These are phyloP conservation scores for Colletotrichum cereale DNA, from an alignment of 2,329 filamentous ascomycete genomes.

Conservation along the genomic window DNA sequence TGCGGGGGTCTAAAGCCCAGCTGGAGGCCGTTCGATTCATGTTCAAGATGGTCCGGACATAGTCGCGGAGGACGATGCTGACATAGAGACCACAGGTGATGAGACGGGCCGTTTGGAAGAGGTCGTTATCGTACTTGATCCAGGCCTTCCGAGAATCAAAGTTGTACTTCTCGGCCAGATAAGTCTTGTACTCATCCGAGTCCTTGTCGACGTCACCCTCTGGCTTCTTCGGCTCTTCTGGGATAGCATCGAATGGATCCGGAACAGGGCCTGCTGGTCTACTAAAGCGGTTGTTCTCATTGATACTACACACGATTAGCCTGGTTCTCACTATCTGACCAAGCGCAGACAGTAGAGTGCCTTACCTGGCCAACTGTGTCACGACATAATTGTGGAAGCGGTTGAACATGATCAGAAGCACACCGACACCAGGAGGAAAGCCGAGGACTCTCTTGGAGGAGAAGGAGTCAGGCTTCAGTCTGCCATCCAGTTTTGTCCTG, in stretches of 20 bases:
- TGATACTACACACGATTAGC: conserved; percentile 48
- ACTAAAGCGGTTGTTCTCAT: conserved; percentile 55
- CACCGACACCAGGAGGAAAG: conserved; percentile 66
- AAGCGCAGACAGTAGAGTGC: too few relatives aligned
- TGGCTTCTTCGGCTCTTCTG: conserved; percentile 45
- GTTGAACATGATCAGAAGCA: conserved; percentile 66
- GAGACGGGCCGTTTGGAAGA: conserved; percentile 55
- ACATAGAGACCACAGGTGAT: conserved; percentile 69
- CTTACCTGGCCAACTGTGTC: conserved; percentile 41
- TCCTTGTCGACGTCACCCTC: not conserved
- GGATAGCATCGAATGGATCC: not conserved
- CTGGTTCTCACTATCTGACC: conserved; percentile 33
- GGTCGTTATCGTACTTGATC: conserved; percentile 52
- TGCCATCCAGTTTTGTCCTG: conserved; percentile 62
- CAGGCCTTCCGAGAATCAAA: conserved; percentile 45
- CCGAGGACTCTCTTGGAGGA: conserved; percentile 63
- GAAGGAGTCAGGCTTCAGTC: conserved; percentile 67
- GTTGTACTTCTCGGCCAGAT: not conserved
- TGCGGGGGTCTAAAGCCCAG: conserved; percentile 62
- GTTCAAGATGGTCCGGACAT: conserved; percentile 53
- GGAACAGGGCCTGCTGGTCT: conserved; percentile 34
- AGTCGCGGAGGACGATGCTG: conserved; percentile 59
- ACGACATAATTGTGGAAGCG: conserved; percentile 45
- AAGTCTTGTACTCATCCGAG: conserved; percentile 2
- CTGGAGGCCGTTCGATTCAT: conserved; percentile 60